Conservation (phyloP, 2,329 filamentous ascomycete species). For the Colletotrichum horii region DNA sequence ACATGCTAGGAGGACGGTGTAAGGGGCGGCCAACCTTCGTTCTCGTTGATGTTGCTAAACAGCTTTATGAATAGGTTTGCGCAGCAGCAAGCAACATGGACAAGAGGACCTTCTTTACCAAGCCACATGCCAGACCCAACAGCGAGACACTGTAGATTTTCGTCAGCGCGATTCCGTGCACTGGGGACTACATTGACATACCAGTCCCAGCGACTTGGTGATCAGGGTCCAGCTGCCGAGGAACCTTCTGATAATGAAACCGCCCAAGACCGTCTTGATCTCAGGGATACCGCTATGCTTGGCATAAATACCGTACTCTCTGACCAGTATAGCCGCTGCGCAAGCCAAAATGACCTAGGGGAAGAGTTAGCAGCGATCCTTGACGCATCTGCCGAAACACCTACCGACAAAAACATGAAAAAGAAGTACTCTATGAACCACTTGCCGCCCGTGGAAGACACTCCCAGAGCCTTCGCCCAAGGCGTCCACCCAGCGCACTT, state of each 20-base stretch:
- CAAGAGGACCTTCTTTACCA: conserved; percentile 92
- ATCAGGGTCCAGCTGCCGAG: conserved; percentile 86
- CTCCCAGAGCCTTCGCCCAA: conserved; percentile 79
- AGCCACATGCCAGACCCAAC: conserved; percentile 96
- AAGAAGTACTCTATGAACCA: conserved; percentile 90
- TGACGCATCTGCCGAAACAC: conserved; percentile 29
- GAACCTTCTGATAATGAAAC: conserved; percentile 89
- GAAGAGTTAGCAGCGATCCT: not conserved
- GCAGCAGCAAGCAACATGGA: conserved; percentile 96
- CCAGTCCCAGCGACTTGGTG: conserved; percentile 88
- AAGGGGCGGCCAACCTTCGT: conserved; percentile 69
- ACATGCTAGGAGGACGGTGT: not conserved
- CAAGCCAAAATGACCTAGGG: conserved; percentile 76
- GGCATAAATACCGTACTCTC: conserved; percentile 84
- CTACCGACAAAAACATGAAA: conserved; percentile 83
- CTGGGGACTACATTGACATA: conserved; percentile 43
- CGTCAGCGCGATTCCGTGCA: conserved; percentile 24
- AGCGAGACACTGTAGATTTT: conserved; percentile 72
- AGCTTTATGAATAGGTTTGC: conserved; percentile 93
- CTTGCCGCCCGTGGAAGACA: conserved; percentile 68
- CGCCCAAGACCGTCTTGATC: conserved; percentile 94
- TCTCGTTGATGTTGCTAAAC: conserved; percentile 79
- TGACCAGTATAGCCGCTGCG: conserved; percentile 79
- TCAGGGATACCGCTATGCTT: conserved; percentile 97
- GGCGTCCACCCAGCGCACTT: conserved; percentile 87